Evolutionary conservation across 129 eudicot genomes (phyloP).

Genomic region (Lonicera japonica): DNA sequence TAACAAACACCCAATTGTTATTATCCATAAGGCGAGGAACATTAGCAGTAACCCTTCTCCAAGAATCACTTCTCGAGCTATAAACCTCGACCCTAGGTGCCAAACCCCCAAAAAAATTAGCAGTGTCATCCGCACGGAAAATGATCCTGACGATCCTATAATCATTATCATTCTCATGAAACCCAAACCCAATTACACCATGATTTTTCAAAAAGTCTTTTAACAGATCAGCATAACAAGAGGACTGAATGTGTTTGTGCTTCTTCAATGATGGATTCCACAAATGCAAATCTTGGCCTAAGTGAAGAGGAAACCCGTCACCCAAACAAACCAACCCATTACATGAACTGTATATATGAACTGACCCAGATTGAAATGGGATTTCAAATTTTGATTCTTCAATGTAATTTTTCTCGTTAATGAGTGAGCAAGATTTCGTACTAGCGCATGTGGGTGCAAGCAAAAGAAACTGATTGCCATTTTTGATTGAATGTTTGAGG

Average conservation of each 20-base stretch:
- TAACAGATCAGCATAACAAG: neutral
- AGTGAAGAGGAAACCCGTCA: neutral
- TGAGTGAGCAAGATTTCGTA: neutral
- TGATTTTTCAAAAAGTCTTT: neutral
- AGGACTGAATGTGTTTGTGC: neutral
- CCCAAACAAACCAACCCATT: constrained; percentile 8
- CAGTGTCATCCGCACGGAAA: neutral
- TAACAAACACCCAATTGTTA: constrained; percentile 1
- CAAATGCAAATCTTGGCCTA: neutral
- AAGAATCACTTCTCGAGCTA: constrained; percentile 8
- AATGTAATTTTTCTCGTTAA: neutral
- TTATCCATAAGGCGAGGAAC: constrained; percentile 1
- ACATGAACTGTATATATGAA: neutral
- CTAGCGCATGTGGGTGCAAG: neutral
- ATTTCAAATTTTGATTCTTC: neutral
- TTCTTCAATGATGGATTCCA: constrained; percentile 1
- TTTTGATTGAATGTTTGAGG: neutral
- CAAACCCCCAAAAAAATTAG: no score
- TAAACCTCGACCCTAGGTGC: constrained; percentile 10
- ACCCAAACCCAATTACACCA: constrained; percentile 12
- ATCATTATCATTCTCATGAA: neutral
- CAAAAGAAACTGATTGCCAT: neutral
- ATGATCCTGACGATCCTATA: constrained; percentile 3
- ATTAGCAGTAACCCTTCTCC: constrained; percentile 1
- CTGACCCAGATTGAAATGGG: neutral